Conservation (phyloP, 2,329 filamentous ascomycete genomes). For the Uncinocarpus reesii region DNA sequence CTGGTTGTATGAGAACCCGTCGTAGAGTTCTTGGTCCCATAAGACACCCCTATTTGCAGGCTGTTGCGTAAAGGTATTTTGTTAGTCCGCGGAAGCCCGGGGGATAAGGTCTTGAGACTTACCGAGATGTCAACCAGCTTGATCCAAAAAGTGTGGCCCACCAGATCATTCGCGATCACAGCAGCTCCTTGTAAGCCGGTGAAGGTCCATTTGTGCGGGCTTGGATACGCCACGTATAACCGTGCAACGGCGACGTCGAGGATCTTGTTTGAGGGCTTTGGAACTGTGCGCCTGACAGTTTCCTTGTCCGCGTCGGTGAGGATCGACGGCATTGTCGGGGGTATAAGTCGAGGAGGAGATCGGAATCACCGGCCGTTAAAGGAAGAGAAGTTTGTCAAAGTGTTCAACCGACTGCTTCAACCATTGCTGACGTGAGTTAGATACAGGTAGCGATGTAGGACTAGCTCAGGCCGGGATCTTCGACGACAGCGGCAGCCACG, state of each 20-base stretch:
- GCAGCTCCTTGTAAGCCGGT: constrained; percentile 86
- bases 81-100: background rate
- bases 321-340: constrained; percentile 48
- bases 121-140: constrained; percentile 96
- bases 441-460: constrained; percentile 1
- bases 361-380: background rate
- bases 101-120: constrained; percentile 31
- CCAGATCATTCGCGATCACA: constrained; percentile 84
- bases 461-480: background rate
- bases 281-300: constrained; percentile 86
- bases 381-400: background rate
- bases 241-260: constrained; percentile 86
- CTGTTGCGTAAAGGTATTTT: constrained; percentile 33
- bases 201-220: constrained; percentile 79
- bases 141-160: constrained; percentile 93
- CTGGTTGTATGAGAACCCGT: constrained; percentile 88
- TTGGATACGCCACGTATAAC: constrained; percentile 85
- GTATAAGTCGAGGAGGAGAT: background rate
- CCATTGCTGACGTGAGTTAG: background rate
- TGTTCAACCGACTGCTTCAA: background rate
- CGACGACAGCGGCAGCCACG: background rate
- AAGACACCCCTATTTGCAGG: constrained; percentile 72
- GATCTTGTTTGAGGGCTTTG: constrained; percentile 94
- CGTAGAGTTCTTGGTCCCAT: constrained; percentile 97
- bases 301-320: constrained; percentile 91